Evolutionary conservation across 176 grass and related monocot species (phyloP), one percentile per base, ranked within the genome.

Genomic region (Avena sativa): DNA sequence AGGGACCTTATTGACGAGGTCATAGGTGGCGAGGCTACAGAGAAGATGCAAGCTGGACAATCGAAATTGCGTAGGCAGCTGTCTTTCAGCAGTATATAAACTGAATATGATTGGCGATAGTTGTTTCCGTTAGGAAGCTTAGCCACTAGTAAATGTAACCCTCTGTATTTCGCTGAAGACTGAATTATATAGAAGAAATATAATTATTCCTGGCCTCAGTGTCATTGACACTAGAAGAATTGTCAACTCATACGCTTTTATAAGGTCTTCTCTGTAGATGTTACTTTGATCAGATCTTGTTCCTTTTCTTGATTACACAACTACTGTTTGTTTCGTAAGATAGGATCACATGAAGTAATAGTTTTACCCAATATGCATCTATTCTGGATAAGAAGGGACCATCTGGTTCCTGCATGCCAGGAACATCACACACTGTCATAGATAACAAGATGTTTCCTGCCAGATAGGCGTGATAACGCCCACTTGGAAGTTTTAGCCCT

Each of bases 1-100:
- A 92, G 86, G 83, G 94, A 91, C 73, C 90, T 99, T 52, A 82
- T 99, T 10, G 90, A 90, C 2, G 94, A 99, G 80, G 60, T 94
- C 53, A 53, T 94, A 69, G 30, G 76, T 2, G 21, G 55, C 7
- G 91, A 87, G 65, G 64, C 53, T 81, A 79, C 59, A 32, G 82
- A 81, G 30, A 80, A 70, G 59, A 69, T 71, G 72, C 87, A 91
- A 65, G 73, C 21, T 76, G 82, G 62, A 78, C 88, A 87, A 49
- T 74, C 74, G 51, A 98, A 81, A 51, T 56, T 84, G 64, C 60
- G 84, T 36, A 92, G 88, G 86, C 90, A 94, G 79, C 74, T 95
- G 30, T 91, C 86, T 53, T 91, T 85, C 62, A 81, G 62, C 77
- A 85, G 90, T 81, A 81, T 71, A 71, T 85, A 71, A 88, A 84